These are phyloP conservation scores for Penicillium carneum DNA, from an alignment of 2,329 filamentous ascomycete species.

Conservation along the genomic window DNA sequence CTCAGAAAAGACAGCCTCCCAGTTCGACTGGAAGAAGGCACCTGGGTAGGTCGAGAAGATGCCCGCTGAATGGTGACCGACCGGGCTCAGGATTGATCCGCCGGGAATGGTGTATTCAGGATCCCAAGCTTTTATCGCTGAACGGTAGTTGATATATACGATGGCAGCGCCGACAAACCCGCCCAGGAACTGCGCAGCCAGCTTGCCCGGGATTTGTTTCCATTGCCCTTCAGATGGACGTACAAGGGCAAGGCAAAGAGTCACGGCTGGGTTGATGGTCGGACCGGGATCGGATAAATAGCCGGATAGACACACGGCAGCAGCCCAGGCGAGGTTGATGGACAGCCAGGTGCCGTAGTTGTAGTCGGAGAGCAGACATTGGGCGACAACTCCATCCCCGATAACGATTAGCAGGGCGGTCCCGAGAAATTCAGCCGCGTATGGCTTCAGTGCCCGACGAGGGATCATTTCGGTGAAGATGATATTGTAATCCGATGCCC, in stretches of 20 bases:
- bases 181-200: constrained; percentile 41
- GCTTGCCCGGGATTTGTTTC: constrained; percentile 39
- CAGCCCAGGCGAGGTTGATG: constrained; percentile 45
- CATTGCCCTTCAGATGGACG: constrained; percentile 40
- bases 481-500: not conserved
- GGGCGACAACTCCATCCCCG: constrained; percentile 44
- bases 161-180: constrained; percentile 43
- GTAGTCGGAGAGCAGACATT: constrained; percentile 43
- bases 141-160: constrained; percentile 44
- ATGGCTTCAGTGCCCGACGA: constrained; percentile 35
- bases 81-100: constrained; percentile 40
- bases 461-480: constrained; percentile 22
- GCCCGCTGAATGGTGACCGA: constrained; percentile 40
- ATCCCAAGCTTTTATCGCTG: constrained; percentile 43
- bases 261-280: constrained; percentile 40
- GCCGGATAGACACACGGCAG: constrained; percentile 40
- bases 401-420: constrained; percentile 44
- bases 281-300: constrained; percentile 41
- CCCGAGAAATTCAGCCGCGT: constrained; percentile 43
- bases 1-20: constrained; percentile 44
- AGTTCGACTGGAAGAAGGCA: constrained; percentile 39
- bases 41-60: constrained; percentile 42
- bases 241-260: constrained; percentile 38
- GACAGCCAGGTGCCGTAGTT: constrained; percentile 46
- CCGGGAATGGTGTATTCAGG: constrained; percentile 43